phyloP scores from a whole-genome alignment of 495 filamentous ascomycete species.

The Neurospora hispaniola region DNA sequence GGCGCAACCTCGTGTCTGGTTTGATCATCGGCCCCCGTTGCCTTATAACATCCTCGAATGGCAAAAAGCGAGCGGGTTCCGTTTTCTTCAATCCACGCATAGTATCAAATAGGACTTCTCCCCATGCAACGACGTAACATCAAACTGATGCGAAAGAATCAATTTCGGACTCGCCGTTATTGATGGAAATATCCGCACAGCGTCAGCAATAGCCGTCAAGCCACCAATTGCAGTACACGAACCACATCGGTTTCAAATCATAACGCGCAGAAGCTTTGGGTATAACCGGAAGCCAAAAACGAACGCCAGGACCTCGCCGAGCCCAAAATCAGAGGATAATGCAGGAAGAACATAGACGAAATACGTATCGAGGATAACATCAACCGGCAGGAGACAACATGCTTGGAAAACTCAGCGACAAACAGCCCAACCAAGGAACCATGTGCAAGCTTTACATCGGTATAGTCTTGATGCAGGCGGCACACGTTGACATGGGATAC shows the following conservation, averaged over 20 bases:
- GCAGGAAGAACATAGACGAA: neutral
- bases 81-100: neutral
- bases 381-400: neutral
- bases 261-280: neutral
- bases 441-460: neutral
- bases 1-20: neutral
- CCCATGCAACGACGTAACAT: neutral
- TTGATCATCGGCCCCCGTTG: neutral
- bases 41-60: neutral
- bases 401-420: neutral
- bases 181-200: neutral
- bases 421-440: neutral
- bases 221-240: neutral
- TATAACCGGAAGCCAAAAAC: neutral
- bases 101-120: neutral
- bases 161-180: neutral
- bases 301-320: neutral
- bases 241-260: neutral
- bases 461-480: neutral
- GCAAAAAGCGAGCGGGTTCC: neutral
- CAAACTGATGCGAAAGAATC: neutral
- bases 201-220: neutral
- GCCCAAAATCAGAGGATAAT: neutral
- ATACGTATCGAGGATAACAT: neutral
- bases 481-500: neutral